Evolutionary conservation across 495 filamentous ascomycete genomes (phyloP), one percentile per base, ranked within the genome.

Genomic region (Trichocladium antarcticum): DNA sequence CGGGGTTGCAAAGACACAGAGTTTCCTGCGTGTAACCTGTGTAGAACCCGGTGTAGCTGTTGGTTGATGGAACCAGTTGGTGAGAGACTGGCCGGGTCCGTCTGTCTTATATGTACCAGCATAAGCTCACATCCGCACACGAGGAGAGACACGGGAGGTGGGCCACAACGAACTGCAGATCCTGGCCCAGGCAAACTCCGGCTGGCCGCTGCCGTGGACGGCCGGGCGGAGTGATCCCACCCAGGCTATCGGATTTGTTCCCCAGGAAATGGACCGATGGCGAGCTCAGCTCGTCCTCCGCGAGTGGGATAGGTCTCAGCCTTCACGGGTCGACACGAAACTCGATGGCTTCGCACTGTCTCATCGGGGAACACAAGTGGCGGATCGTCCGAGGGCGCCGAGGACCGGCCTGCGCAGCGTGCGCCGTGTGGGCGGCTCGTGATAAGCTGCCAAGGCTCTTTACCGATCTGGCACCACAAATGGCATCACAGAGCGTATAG

Each of bases 91-190:
- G n/a, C n/a, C n/a, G n/a, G n/a, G n/a, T n/a, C n/a, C n/a, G n/a
- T n/a, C 19, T 47, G 22, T 51, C 53, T 55, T 55, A 55, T 55
- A 55, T 21, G 44, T 27, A 44, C 5, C 2, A 7, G 5, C 12
- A 22, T 21, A 5, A n/a, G n/a, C n/a, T n/a, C 49, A 31, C 11
- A 12, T n/a, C 17, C 31, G 15, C 3, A 5, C 14, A 15, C 37
- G 9, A 35, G 14, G 34, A 37, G 42, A 22, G 37, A 49, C 49
- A 49, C 44, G 47, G 47, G 17, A 19, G 38, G 31, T 32, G 45
- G n/a, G 34, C 39, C 35, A 36, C 40, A 20, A 42, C 46, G 28
- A 28, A 21, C 40, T 55, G 52, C 52, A 49, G 47, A 50, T 55
- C 53, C 40, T 12, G 42, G 42, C 24, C 34, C 37, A 7, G 28